Percentiles rank a stretch among this genome's conserved stretches.
phyloP scores from a whole-genome alignment of 2,329 filamentous ascomycete genomes.

The Colletotrichum sublineola region DNA sequence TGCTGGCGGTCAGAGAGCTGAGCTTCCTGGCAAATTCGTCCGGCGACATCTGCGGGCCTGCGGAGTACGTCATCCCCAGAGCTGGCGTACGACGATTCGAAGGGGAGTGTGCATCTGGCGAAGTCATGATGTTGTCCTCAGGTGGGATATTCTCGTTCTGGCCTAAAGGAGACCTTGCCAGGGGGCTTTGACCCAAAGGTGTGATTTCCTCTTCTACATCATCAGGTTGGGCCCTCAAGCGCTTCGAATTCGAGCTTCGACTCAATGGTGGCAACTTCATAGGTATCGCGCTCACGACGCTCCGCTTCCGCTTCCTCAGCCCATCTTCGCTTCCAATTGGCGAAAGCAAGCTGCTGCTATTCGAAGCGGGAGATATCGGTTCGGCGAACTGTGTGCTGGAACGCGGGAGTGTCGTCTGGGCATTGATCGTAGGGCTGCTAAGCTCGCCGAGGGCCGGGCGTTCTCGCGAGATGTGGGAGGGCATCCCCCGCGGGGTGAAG shows the following conservation, averaged over 20 bases:
- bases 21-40: slow-evolving; percentile 38
- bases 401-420: slow-evolving; percentile 37
- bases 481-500: slow-evolving; percentile 64
- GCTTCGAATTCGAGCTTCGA: slow-evolving; percentile 28
- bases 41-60: slow-evolving; percentile 23
- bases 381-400: slow-evolving; percentile 18
- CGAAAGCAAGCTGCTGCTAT: slow-evolving; percentile 23
- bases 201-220: slow-evolving; percentile 28
- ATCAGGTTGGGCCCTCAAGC: slow-evolving; percentile 19
- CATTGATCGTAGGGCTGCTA: slow-evolving; percentile 55
- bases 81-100: slow-evolving; percentile 10
- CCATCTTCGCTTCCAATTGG: slow-evolving; percentile 35
- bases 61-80: slow-evolving; percentile 8
- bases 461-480: slow-evolving; percentile 54
- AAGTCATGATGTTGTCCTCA: slow-evolving; percentile 23
- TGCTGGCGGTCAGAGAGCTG: slow-evolving; percentile 38
- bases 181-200: slow-evolving; percentile 26
- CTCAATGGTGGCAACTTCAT: slow-evolving; percentile 36
- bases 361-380: slow-evolving; percentile 32
- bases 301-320: slow-evolving; percentile 42
- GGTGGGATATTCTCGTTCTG: slow-evolving; percentile 12
- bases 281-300: slow-evolving; percentile 32
- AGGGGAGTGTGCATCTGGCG: slow-evolving; percentile 29
- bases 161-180: slow-evolving; percentile 14
- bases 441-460: slow-evolving; percentile 58